Base-by-base conservation (phyloP, 2,329 filamentous ascomycete species). In the Dothistroma pini region DNA sequence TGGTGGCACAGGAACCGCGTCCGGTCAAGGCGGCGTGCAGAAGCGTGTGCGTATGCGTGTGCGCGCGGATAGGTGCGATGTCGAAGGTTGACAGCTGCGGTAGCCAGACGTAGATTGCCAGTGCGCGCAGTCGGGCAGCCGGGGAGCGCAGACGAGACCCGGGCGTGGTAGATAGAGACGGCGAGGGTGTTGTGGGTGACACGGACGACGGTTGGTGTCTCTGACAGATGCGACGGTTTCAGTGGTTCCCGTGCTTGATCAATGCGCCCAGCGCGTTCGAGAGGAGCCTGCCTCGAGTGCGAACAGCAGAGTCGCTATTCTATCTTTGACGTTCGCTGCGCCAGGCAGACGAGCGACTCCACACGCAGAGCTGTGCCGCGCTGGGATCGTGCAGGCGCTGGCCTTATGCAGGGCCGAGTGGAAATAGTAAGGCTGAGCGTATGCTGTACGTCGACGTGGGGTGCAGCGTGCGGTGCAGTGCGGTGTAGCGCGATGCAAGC, bases 281-380 rank as follows among this genome's bases (percentile, higher is more conserved):
- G 57, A 57, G 55, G 55, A 50, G 29, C 55, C 55, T 48, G 55
- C 55, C 56, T 44, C 38, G 31, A 47, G 22, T 50, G 53, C 32
- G 47, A 31, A 48, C 44, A 52, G 48, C 38, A 50, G 58, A 32
- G 52, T 51, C 58, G 34, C 38, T 44, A 50, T n/a, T 59, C 57
- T 64, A 58, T 51, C 56, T 56, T 57, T 49, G 54, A 54, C 49
- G 59, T 52, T 62, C 57, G 48, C 58, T 62, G 64, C 64, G 52
- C 63, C 63, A 63, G 63, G 63, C 63, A 66, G 63, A 61, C 59
- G 60, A 59, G 41, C 48, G 52, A 55, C 57, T 63, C 56, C 47
- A 57, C 57, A 57, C 47, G 32, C 32, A 38, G 14, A 21, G 47
- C 50, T 32, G 56, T 44, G 56, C 60, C 52, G 60, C 60, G 54